Conservation (phyloP, 2,329 filamentous ascomycete species). For the Grosmannia huntii region DNA sequence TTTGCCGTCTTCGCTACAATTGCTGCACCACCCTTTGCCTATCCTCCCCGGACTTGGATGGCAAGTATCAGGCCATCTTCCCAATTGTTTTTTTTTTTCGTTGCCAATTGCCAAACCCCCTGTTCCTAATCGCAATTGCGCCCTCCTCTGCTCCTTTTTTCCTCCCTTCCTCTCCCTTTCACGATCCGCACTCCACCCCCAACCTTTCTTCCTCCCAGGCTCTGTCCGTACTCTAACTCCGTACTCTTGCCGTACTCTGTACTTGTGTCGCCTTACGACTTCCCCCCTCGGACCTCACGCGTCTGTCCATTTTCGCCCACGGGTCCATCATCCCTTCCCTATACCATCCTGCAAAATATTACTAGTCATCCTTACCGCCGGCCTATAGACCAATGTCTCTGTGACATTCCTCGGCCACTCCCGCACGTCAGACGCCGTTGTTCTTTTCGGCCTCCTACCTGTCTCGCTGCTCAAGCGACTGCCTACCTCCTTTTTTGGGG, state of each 20-base stretch:
- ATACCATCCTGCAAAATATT: neutral
- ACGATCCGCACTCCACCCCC: neutral
- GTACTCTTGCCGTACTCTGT: neutral
- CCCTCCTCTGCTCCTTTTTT: neutral
- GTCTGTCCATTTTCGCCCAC: conserved; percentile 5
- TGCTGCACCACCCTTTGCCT: conserved; percentile 8
- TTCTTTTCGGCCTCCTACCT: neutral
- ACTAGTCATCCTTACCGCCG: neutral
- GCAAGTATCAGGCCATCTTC: conserved; percentile 13
- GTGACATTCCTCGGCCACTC: conserved; percentile 5
- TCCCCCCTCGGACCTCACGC: conserved; percentile 5
- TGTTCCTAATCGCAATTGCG: neutral
- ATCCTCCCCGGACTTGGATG: conserved; percentile 9
- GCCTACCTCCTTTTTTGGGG: neutral
- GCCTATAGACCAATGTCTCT: neutral
- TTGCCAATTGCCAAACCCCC: conserved; percentile 4
- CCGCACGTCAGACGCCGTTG: neutral
- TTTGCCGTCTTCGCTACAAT: conserved; percentile 10
- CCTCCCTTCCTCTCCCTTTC: neutral
- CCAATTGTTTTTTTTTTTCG: neutral
- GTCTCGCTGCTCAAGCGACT: neutral
- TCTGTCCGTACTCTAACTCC: neutral
- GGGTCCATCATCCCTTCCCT: neutral
- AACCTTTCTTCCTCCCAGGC: too few relatives aligned
- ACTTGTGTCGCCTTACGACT: conserved; percentile 5